Percentiles rank a stretch among this genome's conserved stretches.
These are phyloP conservation scores for Fragaria ananassa DNA, from an alignment of 306 rosid genomes.

Conservation along the genomic window DNA sequence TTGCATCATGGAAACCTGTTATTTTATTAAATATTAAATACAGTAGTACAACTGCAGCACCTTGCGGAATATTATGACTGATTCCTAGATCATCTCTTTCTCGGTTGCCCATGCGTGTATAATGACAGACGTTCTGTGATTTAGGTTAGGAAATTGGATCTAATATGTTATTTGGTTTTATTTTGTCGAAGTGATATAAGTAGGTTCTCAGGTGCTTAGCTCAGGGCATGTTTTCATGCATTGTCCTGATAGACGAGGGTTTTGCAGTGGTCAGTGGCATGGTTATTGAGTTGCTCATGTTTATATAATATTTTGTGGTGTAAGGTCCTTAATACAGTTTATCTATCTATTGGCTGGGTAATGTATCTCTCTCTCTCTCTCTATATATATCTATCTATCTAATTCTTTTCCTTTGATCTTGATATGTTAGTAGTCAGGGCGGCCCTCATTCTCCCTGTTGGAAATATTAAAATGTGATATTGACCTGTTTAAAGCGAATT, in stretches of 20 bases:
- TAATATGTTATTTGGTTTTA: background rate
- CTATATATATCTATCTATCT: background rate
- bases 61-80: background rate
- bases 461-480: background rate
- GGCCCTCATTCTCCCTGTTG: background rate
- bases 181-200: background rate
- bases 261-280: background rate
- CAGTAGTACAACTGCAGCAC: background rate
- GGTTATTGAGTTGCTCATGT: background rate
- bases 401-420: background rate
- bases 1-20: background rate
- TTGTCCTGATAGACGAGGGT: conserved; percentile 21
- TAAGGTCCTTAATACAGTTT: background rate
- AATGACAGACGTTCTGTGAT: background rate
- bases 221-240: conserved; percentile 14
- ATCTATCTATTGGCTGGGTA: background rate
- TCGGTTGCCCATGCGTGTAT: background rate
- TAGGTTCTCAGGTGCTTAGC: background rate
- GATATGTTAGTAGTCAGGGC: background rate
- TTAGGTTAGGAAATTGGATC: background rate
- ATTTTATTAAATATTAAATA: background rate
- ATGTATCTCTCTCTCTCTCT: background rate
- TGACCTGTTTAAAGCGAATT: background rate
- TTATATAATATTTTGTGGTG: background rate
- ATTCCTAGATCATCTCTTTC: conserved; percentile 3